Evolutionary conservation across 1,284 basidiomycete genomes (phyloP), one percentile per base, ranked within the genome.

Genomic region (Ustilago shanxiensis): DNA sequence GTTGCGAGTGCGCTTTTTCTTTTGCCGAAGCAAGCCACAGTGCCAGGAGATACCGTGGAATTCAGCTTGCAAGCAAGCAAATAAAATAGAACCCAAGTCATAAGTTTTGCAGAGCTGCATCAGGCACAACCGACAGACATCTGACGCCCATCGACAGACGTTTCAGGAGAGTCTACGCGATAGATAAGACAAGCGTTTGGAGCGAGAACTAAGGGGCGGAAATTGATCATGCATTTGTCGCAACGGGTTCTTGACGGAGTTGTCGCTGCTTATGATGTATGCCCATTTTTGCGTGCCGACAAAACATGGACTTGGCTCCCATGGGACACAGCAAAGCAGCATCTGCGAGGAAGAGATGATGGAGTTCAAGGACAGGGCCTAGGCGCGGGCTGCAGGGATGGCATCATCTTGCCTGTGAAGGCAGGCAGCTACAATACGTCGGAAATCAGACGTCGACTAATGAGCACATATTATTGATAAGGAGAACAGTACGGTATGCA

Each of bases 1-100:
- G 53, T 33, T n/a, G 51, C 29, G 29, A 31, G 26, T 29, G 24
- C n/a, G 11, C 11, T 33, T 6, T 33, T 33, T 22, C 33, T 31
- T 33, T 50, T 52, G 49, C 59, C 59, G 59, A 60, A 41, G 58
- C 49, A 39, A 60, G 59, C 59, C 59, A 60, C 59, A 39, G 50
- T 52, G 35, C 49, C 26, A 35, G 59, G 57, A 35, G 49, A 31
- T 60, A 52, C 37, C 59, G 59, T 52, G 59, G 59, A 39, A 60
- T 60, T 60, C 33, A 24, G 31, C 24, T 14, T 26, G 59, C 59
- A 22, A 60, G n/a, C 39, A 10, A n/a, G 22, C 24, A 54, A 11
- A 33, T 31, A 37, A 14, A n/a, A n/a, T n/a, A n/a, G n/a, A n/a
- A 7, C 14, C 14, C 14, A 14, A 37, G 14, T 37, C n/a, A 16